These are phyloP conservation scores for Aspergillus bridgeri DNA, from an alignment of 495 filamentous ascomycete species.

Conservation along the genomic window DNA sequence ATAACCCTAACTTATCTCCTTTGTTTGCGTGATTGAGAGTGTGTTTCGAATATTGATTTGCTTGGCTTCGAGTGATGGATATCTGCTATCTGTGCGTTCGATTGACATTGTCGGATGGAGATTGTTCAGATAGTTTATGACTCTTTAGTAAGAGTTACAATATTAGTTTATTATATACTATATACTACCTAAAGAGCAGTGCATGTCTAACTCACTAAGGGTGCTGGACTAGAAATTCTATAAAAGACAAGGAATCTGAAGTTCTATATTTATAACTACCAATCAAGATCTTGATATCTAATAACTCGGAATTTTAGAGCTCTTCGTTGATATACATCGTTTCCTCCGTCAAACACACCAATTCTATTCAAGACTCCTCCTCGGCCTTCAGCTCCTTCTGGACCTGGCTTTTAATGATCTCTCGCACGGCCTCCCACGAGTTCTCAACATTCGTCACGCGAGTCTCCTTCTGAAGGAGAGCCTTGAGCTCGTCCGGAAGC, in stretches of 20 bases:
- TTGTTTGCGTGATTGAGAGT: not conserved
- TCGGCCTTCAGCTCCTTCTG: slow-evolving; percentile 33
- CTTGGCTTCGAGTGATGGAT: not conserved
- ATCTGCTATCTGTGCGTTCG: not conserved
- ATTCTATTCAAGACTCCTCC: not conserved
- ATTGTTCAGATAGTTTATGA: not conserved
- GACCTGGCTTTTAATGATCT: slow-evolving; percentile 38
- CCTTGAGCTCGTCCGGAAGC: slow-evolving; percentile 74
- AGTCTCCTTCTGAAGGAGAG: slow-evolving; percentile 59
- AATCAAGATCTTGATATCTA: too few relatives aligned
- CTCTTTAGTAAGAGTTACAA: not conserved
- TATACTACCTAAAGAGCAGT: too few relatives aligned
- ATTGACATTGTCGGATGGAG: not conserved
- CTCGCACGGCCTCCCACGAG: slow-evolving; percentile 37
- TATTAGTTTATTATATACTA: not conserved
- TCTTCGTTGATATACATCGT: not conserved
- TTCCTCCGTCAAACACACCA: not conserved
- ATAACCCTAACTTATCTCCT: not conserved
- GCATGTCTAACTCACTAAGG: too few relatives aligned
- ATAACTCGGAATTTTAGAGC: not conserved
- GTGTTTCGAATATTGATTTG: not conserved
- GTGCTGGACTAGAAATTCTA: too few relatives aligned
- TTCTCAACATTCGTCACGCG: slow-evolving; percentile 32
- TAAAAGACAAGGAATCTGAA: not conserved
- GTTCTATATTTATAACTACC: too few relatives aligned